Evolutionary conservation across 2,329 filamentous ascomycete genomes (phyloP).

Genomic region (Penicillium sp.): DNA sequence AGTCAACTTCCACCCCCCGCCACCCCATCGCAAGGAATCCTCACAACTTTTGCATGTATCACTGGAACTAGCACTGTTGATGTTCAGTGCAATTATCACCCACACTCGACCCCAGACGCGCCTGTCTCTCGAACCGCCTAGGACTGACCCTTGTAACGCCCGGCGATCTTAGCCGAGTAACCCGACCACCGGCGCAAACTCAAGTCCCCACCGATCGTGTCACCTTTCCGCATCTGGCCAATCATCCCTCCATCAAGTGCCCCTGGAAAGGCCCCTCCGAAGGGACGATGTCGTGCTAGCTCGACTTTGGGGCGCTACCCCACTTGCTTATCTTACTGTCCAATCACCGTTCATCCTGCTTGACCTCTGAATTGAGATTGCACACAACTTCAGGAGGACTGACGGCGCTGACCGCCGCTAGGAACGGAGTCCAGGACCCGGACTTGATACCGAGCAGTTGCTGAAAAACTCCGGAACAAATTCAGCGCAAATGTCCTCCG

Average conservation of each 20-base stretch:
- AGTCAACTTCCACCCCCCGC: constrained; percentile 5
- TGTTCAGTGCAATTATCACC: constrained; percentile 5
- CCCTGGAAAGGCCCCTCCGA: constrained; percentile 7
- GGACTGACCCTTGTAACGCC: constrained; percentile 21
- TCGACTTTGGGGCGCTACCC: constrained; percentile 15
- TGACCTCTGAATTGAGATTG: background rate
- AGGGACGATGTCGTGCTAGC: constrained; percentile 9
- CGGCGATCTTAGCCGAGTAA: constrained; percentile 15
- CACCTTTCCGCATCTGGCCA: constrained; percentile 9
- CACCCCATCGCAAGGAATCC: background rate
- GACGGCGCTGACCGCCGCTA: background rate
- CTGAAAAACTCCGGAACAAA: too few relatives aligned
- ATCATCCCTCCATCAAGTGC: constrained; percentile 5
- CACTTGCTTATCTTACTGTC: constrained; percentile 29
- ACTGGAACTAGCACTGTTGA: background rate
- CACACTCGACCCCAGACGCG: constrained; percentile 21
- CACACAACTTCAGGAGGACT: constrained; percentile 1
- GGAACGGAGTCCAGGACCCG: too few relatives aligned
- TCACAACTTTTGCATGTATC: constrained; percentile 2
- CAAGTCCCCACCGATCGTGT: constrained; percentile 25
- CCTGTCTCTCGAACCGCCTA: background rate
- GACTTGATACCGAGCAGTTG: too few relatives aligned
- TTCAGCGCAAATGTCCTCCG: too few relatives aligned
- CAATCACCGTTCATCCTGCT: constrained; percentile 14
- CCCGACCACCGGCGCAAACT: constrained; percentile 17